Evolutionary conservation across 2,329 filamentous ascomycete species (phyloP).

Genomic region (Saccharata proteae): DNA sequence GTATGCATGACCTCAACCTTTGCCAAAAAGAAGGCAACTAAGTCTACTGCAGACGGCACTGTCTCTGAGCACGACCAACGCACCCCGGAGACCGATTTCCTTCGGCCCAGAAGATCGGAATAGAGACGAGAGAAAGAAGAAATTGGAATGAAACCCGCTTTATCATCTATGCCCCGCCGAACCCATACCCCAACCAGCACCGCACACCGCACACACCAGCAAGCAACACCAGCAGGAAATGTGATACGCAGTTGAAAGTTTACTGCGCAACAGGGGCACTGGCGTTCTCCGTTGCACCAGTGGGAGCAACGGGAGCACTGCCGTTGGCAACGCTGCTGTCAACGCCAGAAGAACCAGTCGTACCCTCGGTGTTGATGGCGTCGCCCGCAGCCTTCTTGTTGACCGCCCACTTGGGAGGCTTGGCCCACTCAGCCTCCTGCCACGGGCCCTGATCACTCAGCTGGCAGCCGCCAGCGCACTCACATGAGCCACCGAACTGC

Average conservation of each 20-base stretch:
- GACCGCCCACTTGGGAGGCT: slow-evolving; percentile 40
- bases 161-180: too few species aligned
- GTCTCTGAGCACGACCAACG: too few species aligned
- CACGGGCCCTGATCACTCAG: slow-evolving; percentile 87
- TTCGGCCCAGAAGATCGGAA: too few species aligned
- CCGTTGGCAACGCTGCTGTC: slow-evolving; percentile 8
- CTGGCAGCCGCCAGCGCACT: slow-evolving; percentile 71
- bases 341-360: slow-evolving; percentile 17
- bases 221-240: too few species aligned
- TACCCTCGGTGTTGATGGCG: slow-evolving; percentile 20
- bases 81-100: too few species aligned
- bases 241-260: not conserved
- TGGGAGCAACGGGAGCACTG: slow-evolving; percentile 11
- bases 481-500: slow-evolving; percentile 71
- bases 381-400: slow-evolving; percentile 12
- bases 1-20: too few species aligned
- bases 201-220: too few species aligned
- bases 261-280: slow-evolving; percentile 10
- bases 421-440: slow-evolving; percentile 58
- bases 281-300: slow-evolving; percentile 10
- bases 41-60: too few species aligned
- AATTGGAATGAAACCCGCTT: too few species aligned
- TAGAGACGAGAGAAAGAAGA: too few species aligned
- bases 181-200: too few species aligned
- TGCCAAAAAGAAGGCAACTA: too few species aligned